Evolutionary conservation across 331 rosid genomes (phyloP), one percentile per base, ranked within the genome.

Genomic region (Telfairia occidentalis): DNA sequence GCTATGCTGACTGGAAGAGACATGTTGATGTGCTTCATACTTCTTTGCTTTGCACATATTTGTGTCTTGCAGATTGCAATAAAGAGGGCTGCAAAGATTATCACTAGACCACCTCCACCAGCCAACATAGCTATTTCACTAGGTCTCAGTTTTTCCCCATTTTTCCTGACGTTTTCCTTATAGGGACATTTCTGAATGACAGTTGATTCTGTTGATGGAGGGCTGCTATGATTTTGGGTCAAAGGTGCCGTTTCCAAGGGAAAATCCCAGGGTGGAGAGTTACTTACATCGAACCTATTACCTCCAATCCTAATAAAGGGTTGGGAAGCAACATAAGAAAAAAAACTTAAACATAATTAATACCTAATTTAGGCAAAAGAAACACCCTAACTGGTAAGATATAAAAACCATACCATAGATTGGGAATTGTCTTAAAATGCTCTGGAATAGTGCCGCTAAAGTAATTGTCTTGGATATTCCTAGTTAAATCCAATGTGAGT

Each of bases 371-470:
- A 42, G 23, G 64, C 24, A 73, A 73, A 81, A 63, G 49, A 55
- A 74, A 74, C 59, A 60, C 48, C 32, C 23, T 29, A 0, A 40
- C 65, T 66, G 26, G 58, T 24, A 46, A 37, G 42, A 69, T 43
- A 42, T 24, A 3, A 76, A 42, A 23, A 54, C 78, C 86, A 66
- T 63, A 87, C 98, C 96, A 90, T 76, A 90, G 75, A 84, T 90
- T 87, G 81, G 92, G 92, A 75, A 92, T 85, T 42, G 89, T 72
- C 84, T 82, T 88, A 83, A 90, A 90, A 71, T 90, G 90, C 65
- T 72, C 82, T 13, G 96, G 98, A 70, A 92, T 82, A 78, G 87
- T 86, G 80, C 98, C 96, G 54, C 98, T 89, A 74, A 92, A 89
- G 78, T 60, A 71, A 78, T 92, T 92, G 30, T 87, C 86, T 84